Evolutionary conservation across 192 early-diverging fungal species (phyloP).

Genomic region (Gonapodya sp.): DNA sequence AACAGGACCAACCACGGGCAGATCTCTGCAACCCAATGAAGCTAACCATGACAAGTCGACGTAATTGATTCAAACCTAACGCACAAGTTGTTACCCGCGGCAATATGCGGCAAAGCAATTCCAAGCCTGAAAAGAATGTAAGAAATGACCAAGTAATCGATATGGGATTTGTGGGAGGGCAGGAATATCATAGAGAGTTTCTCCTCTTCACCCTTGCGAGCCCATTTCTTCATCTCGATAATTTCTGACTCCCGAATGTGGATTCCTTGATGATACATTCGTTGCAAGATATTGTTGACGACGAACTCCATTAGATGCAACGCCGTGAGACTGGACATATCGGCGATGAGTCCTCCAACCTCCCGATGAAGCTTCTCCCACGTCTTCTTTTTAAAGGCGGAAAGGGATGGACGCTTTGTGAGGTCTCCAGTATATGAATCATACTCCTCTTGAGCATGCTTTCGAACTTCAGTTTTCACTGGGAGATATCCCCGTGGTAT

Average conservation of each 20-base stretch:
- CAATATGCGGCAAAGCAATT: slow-evolving; percentile 69
- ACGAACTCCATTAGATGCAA: not conserved
- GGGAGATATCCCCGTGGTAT: no score
- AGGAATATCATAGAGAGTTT: slow-evolving; percentile 66
- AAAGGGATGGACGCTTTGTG: not conserved
- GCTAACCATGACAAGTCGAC: not conserved
- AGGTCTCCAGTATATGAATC: not conserved
- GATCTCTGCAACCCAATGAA: slow-evolving; percentile 28
- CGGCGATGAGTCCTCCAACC: not conserved
- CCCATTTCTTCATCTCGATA: slow-evolving; percentile 37
- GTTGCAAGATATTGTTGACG: not conserved
- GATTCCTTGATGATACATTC: slow-evolving; percentile 41
- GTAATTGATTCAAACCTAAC: not conserved
- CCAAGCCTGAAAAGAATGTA: slow-evolving; percentile 73
- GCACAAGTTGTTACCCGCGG: slow-evolving; percentile 68
- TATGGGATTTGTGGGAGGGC: slow-evolving; percentile 78
- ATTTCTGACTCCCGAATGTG: slow-evolving; percentile 74
- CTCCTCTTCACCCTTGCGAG: slow-evolving; percentile 19
- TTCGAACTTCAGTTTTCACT: not conserved
- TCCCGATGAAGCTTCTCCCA: not conserved
- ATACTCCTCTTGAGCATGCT: not conserved
- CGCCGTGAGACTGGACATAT: not conserved
- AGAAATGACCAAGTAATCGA: slow-evolving; percentile 74
- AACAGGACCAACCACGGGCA: slow-evolving; percentile 59
- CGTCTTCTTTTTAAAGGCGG: not conserved